Conservation (phyloP, 2,329 filamentous ascomycete genomes). For the Sphaerulina vaccinii region DNA sequence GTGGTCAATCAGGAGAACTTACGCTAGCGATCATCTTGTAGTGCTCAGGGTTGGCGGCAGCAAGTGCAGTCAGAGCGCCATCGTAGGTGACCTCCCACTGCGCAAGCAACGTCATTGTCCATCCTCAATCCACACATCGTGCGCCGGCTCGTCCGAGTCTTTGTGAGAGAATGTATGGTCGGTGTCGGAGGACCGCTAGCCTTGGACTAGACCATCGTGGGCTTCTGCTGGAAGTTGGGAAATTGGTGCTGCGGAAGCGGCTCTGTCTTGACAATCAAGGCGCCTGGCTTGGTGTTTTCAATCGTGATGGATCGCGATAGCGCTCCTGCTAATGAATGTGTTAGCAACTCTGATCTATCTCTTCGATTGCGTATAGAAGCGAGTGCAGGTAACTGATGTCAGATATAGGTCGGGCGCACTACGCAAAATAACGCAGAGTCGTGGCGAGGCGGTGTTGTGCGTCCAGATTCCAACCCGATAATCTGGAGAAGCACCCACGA, state of each 20-base stretch:
- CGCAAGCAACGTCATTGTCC: conserved; percentile 15
- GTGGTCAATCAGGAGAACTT: conserved; percentile 10
- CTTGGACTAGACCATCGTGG: too few relatives aligned
- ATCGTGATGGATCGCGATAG: too few relatives aligned
- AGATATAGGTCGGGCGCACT: too few relatives aligned
- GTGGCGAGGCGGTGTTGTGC: conserved; percentile 1
- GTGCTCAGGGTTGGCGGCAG: conserved; percentile 31
- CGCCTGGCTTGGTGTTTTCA: not conserved
- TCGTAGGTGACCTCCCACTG: conserved; percentile 26
- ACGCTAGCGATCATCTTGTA: conserved; percentile 30
- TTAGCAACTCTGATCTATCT: too few relatives aligned
- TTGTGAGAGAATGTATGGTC: not conserved
- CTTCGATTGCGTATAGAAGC: too few relatives aligned
- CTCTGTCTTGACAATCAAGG: conserved; percentile 9
- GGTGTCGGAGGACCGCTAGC: too few relatives aligned
- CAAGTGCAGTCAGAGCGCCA: conserved; percentile 24
- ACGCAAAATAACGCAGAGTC: conserved; percentile 1
- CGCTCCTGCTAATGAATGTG: too few relatives aligned
- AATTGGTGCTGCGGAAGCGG: conserved; percentile 17
- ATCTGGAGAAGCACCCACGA: too few relatives aligned
- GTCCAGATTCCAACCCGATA: too few relatives aligned
- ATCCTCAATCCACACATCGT: conserved; percentile 22
- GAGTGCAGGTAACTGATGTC: too few relatives aligned
- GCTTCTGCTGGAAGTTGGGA: not conserved
- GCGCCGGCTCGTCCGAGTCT: not conserved